Percentiles rank a stretch among this genome's conserved stretches.
phyloP scores from a whole-genome alignment of 106 monocot genomes.

The Apostasia shenzhenica region DNA sequence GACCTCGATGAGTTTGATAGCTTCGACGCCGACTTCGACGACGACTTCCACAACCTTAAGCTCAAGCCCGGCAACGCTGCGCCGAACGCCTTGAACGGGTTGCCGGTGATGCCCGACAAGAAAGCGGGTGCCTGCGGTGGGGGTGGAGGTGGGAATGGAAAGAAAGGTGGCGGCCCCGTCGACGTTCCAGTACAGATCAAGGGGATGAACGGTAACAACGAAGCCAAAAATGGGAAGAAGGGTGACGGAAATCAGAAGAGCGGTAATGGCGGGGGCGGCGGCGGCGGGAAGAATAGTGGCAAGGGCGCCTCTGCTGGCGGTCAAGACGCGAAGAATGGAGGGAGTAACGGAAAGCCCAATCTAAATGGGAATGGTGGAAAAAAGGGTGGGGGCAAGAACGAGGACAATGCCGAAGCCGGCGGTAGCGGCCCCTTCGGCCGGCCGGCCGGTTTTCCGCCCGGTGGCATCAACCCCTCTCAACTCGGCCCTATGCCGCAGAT shows the following conservation, averaged over 20 bases:
- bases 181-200: constrained; percentile 24
- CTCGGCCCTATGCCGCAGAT: constrained; percentile 12
- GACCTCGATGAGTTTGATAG: constrained; percentile 42
- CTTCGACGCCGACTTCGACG: constrained; percentile 38
- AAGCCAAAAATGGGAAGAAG: constrained; percentile 21
- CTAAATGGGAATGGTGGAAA: constrained; percentile 7
- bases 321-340: constrained; percentile 9
- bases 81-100: constrained; percentile 8
- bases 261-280: constrained; percentile 2
- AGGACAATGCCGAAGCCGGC: not conserved
- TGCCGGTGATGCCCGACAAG: constrained; percentile 19
- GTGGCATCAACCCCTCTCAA: constrained; percentile 1
- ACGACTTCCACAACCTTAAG: constrained; percentile 46
- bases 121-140: constrained; percentile 18
- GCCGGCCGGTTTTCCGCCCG: not conserved
- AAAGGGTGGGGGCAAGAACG: constrained; percentile 12
- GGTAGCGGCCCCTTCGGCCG: not conserved
- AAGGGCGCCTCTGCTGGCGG: constrained; percentile 8
- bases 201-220: constrained; percentile 7
- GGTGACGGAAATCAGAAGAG: constrained; percentile 5
- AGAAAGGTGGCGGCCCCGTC: constrained; percentile 11
- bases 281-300: constrained; percentile 3
- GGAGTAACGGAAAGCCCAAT: constrained; percentile 6
- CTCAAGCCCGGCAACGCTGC: constrained; percentile 22
- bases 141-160: constrained; percentile 10